Conservation (phyloP, 306 rosid species). For the Quercus bicolor region DNA sequence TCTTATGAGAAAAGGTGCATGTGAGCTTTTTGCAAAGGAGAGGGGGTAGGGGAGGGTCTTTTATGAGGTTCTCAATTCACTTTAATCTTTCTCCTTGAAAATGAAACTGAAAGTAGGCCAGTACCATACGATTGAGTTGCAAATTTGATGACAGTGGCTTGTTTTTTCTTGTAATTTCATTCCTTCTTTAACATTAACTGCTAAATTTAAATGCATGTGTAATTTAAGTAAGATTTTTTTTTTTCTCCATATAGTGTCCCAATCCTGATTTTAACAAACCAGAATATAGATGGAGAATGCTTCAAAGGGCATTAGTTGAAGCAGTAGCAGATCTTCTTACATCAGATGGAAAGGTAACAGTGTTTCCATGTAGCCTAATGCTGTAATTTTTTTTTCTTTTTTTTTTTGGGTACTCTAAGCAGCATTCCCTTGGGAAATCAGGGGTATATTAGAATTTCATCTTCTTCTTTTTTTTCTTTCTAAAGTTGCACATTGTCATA, state of each 20-base stretch:
- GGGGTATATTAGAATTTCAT: not conserved
- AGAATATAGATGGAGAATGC: slow-evolving; percentile 88
- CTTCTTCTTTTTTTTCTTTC: not conserved
- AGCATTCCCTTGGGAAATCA: not conserved
- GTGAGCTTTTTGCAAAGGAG: not conserved
- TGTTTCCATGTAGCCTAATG: slow-evolving; percentile 5
- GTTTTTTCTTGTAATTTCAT: not conserved
- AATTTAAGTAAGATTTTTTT: not conserved
- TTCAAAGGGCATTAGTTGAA: slow-evolving; percentile 75
- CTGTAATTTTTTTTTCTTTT: not conserved
- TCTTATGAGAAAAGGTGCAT: not conserved
- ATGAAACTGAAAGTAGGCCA: not conserved
- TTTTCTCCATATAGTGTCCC: slow-evolving; percentile 55
- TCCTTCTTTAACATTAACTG: not conserved
- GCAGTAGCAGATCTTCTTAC: slow-evolving; percentile 67
- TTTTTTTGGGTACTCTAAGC: not conserved
- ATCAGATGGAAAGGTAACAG: slow-evolving; percentile 62
- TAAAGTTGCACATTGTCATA: not conserved
- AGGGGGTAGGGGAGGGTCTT: not conserved
- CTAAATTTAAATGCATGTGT: not conserved
- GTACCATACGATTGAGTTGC: not conserved
- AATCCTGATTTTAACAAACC: slow-evolving; percentile 89
- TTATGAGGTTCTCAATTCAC: not conserved
- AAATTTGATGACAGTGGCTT: not conserved
- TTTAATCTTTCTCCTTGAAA: not conserved